These are phyloP conservation scores for Grifola frondosa DNA, from an alignment of 1,284 basidiomycete species.

Conservation along the genomic window DNA sequence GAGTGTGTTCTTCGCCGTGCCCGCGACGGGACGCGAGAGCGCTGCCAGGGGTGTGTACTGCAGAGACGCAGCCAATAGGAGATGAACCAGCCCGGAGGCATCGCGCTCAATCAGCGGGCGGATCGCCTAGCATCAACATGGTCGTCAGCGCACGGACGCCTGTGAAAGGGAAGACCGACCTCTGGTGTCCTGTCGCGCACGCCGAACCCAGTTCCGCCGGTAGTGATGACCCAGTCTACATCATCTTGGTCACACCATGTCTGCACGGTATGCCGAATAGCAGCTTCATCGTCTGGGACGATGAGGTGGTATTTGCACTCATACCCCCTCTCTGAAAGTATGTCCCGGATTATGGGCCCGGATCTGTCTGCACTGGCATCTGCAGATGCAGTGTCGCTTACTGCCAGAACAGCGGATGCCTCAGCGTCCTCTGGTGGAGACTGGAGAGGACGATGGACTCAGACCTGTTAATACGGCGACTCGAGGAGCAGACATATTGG, in stretches of 20 bases:
- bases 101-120: constrained; percentile 68
- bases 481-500: constrained; percentile 26
- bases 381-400: constrained; percentile 66
- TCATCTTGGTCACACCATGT: constrained; percentile 43
- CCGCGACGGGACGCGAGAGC: constrained; percentile 79
- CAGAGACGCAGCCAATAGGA: constrained; percentile 68
- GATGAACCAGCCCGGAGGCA: constrained; percentile 79
- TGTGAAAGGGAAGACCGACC: constrained; percentile 38
- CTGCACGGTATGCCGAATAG: constrained; percentile 49
- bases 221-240: constrained; percentile 77
- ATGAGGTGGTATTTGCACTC: constrained; percentile 35
- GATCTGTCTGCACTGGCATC: constrained; percentile 60
- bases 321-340: constrained; percentile 45
- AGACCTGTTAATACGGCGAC: constrained; percentile 33
- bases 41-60: constrained; percentile 78
- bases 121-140: constrained; percentile 53
- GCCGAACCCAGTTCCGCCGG: constrained; percentile 87
- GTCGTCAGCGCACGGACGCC: not conserved
- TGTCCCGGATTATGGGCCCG: constrained; percentile 57
- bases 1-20: constrained; percentile 65
- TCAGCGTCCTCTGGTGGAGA: not conserved
- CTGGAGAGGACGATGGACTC: not conserved
- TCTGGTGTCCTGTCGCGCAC: constrained; percentile 79
- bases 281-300: constrained; percentile 63
- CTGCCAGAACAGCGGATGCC: constrained; percentile 26